Base-by-base conservation (phyloP, 2,329 filamentous ascomycete species). In the Ramularia endophylla region DNA sequence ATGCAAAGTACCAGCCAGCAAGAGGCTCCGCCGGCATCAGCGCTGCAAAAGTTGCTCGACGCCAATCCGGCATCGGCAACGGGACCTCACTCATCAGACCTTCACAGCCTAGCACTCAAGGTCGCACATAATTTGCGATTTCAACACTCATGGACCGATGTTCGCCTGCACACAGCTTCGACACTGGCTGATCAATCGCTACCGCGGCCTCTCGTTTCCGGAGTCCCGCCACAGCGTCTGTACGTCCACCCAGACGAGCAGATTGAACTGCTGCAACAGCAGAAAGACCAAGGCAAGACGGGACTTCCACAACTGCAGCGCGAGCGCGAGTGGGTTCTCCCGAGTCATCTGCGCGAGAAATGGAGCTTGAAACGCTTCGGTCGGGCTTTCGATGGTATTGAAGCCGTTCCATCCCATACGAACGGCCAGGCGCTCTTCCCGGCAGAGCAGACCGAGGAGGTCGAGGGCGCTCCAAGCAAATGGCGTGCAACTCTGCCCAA, bases 171-270 rank as follows among this genome's bases (percentile, higher is more conserved):
- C 43, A 50, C 42, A 5, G 16, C 27, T 37, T 38, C 30, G 1
- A n/a, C 61, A 15, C 38, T 45, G 19, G 57, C 55, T 8, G 36
- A 25, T 43, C 50, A 48, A 3, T 56, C 62, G 29, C 70, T 79
- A 8, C 67, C 74, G 1, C 75, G 85, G 15, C 78, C 80, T 5
- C 62, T 90, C 38, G 72, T 92, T 42, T 81, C 78, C 16, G 86
- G 86, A 18, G 66, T 89, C 3, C 85, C 86, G 2, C 84, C 85
- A 0, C 74, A 76, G 32, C 76, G 81, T 33, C 72, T 88, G 30
- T 90, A 92, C 63, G 71, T 85, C 38, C 85, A 92, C 57, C 85
- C 86, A 2, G 86, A 92, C 61, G 85, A 89, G 65, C 86, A 90
- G 65, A 80, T 86, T 50, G 80, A 78, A 50, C 74, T 84, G 41